These are phyloP conservation scores for Monilinia laxa DNA, from an alignment of 2,329 filamentous ascomycete species.

Conservation along the genomic window DNA sequence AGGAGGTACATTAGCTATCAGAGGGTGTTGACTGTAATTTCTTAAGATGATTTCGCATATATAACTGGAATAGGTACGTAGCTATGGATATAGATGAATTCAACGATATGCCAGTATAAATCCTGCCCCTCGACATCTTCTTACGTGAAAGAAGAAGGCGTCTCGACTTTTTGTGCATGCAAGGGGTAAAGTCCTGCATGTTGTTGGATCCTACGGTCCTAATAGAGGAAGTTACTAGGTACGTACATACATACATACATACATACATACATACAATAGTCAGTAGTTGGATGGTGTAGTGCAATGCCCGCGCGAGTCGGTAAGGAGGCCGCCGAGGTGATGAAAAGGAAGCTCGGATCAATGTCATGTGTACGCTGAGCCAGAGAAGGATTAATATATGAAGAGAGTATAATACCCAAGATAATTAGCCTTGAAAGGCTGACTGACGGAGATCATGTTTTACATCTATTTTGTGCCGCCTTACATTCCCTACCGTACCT, in stretches of 20 bases:
- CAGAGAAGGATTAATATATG: too few species aligned
- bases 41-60: not conserved
- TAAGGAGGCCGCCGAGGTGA: not conserved
- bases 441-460: slow-evolving; percentile 20
- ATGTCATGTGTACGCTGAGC: not conserved
- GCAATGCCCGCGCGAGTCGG: slow-evolving; percentile 5
- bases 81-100: not conserved
- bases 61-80: not conserved
- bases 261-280: too few species aligned
- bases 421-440: slow-evolving; percentile 21
- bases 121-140: not conserved
- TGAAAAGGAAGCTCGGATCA: not conserved
- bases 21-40: not conserved
- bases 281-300: not conserved
- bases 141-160: not conserved
- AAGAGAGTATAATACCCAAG: not conserved
- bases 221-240: not conserved
- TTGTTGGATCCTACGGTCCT: not conserved
- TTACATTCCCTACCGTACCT: slow-evolving; percentile 1
- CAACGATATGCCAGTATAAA: not conserved
- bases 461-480: slow-evolving; percentile 7
- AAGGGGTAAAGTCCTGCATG: not conserved
- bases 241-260: not conserved
- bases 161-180: not conserved
- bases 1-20: slow-evolving; percentile 4